Percentiles rank a stretch among this genome's conserved stretches.
These are phyloP conservation scores for Amanita molliuscula DNA, from an alignment of 768 basidiomycete genomes.

Conservation along the genomic window DNA sequence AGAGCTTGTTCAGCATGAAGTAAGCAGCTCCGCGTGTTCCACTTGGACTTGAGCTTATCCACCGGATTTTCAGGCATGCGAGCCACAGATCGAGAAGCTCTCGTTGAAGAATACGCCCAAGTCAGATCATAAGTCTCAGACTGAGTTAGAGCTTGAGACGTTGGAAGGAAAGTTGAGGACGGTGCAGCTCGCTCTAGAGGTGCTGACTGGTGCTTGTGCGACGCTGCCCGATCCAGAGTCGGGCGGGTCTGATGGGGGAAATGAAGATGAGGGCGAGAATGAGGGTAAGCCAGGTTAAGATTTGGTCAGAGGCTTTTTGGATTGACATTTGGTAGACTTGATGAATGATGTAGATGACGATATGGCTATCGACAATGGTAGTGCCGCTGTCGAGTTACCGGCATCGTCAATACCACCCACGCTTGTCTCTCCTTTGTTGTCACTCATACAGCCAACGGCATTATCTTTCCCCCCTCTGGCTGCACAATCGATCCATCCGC, in stretches of 20 bases:
- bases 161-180: constrained; percentile 66
- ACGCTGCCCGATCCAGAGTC: constrained; percentile 71
- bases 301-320: not conserved
- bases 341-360: constrained; percentile 22
- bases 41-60: not conserved
- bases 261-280: constrained; percentile 22
- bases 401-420: constrained; percentile 39
- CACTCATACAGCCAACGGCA: constrained; percentile 61
- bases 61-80: constrained; percentile 26
- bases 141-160: constrained; percentile 61
- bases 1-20: constrained; percentile 42
- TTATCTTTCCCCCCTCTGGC: constrained; percentile 76
- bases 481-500: constrained; percentile 68
- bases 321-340: not conserved
- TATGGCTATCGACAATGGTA: constrained; percentile 33
- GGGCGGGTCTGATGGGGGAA: constrained; percentile 27
- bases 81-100: constrained; percentile 43
- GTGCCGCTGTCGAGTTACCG: constrained; percentile 21
- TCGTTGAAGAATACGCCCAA: constrained; percentile 59
- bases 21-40: constrained; percentile 15
- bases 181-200: constrained; percentile 76
- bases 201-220: constrained; percentile 82
- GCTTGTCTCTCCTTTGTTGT: constrained; percentile 58
- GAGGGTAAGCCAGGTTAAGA: constrained; percentile 16
- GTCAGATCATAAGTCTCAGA: constrained; percentile 64